Conservation (phyloP, 306 rosid species). For the Cotoneaster glaucophyllus region DNA sequence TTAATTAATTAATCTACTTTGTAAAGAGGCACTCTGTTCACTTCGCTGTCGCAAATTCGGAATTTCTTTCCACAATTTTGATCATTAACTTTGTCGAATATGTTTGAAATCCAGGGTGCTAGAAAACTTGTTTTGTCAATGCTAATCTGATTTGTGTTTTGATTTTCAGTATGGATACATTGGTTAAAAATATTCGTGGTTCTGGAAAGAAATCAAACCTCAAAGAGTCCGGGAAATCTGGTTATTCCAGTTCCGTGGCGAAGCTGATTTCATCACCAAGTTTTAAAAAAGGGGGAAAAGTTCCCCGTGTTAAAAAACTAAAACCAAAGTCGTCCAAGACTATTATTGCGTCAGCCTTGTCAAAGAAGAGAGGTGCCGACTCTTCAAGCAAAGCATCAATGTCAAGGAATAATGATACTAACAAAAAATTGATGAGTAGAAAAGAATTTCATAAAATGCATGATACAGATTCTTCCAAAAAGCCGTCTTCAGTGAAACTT, state of each 20-base stretch:
- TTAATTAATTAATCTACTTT: background rate
- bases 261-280: conserved; percentile 29
- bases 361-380: conserved; percentile 27
- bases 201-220: conserved; percentile 35
- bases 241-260: conserved; percentile 29
- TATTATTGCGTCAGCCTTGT: conserved; percentile 25
- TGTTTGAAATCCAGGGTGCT: background rate
- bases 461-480: conserved; percentile 34
- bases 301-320: conserved; percentile 33
- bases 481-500: conserved; percentile 29
- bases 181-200: conserved; percentile 43
- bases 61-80: background rate
- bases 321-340: conserved; percentile 38
- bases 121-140: background rate
- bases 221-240: conserved; percentile 35
- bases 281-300: conserved; percentile 29
- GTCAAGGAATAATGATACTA: conserved; percentile 23
- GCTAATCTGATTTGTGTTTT: background rate
- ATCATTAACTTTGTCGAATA: background rate
- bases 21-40: background rate
- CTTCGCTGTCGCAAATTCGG: background rate
- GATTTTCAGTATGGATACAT: conserved; percentile 28
- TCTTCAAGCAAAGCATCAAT: conserved; percentile 33
- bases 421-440: conserved; percentile 25
- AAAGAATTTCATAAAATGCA: conserved; percentile 10